Evolutionary conservation across 169 alveolate species (phyloP), one percentile per base, ranked within the genome.

Genomic region (Cryptosporidium andersoni): DNA sequence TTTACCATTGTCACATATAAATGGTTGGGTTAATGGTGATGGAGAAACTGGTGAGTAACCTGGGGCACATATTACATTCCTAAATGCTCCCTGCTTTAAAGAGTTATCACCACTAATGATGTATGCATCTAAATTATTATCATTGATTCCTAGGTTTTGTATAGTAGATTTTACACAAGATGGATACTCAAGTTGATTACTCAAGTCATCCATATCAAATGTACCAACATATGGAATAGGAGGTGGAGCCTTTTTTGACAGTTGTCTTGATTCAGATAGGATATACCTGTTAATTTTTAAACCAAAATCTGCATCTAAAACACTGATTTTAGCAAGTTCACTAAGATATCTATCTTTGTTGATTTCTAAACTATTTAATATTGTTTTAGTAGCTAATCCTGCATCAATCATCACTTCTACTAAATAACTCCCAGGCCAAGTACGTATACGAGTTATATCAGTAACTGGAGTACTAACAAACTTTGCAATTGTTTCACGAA

Each of bases 401-500:
- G 85, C 56, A 14, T 74, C 85, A 43, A 74, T 74, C 11, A 74
- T 47, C 12, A 74, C 67, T 7, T 74, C 85, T 8, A 74, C 68
- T 25, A 74, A 16, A 60, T 74, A 74, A 40, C 85, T 74, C 16
- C 85, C 85, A 2, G 85, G 85, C 85, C 85, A 74, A 34, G 85
- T 51, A 43, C 85, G 40, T n/a, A 74, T 74, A 45, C 85, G 55
- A 11, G 68, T 66, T 16, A 74, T 74, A 55, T 74, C 85, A 11
- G 85, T 43, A 37, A 74, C 48, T 14, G 85, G 85, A 3, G 60
- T 16, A 25, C 74, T 58, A 48, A 74, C 11, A 25, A 74, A 74
- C 4, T 60, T 58, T n/a, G 74, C 60, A 34, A 74, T 25, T 1
- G 85, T 74, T 51, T 58, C 85, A 11, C 85, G 40, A 45, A 74